These are phyloP conservation scores for Gelatoporia subvermispora DNA, from an alignment of 768 basidiomycete genomes.

Conservation along the genomic window DNA sequence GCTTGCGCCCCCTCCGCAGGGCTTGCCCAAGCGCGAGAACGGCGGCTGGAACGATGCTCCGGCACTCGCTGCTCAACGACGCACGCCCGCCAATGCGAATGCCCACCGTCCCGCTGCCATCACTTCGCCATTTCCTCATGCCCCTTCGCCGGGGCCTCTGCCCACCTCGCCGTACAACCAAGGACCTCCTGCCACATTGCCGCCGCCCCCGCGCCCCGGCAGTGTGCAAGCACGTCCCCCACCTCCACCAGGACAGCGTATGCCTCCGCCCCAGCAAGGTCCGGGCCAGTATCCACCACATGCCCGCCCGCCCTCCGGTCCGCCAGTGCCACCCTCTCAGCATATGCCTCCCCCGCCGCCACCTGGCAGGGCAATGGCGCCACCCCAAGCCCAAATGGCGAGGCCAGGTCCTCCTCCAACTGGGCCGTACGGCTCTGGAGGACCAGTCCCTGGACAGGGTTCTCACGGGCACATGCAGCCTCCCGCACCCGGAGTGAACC, in stretches of 20 bases:
- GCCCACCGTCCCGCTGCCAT: slow-evolving; percentile 65
- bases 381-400: slow-evolving; percentile 7
- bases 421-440: slow-evolving; percentile 45
- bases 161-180: slow-evolving; percentile 15
- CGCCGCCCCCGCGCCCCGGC: slow-evolving; percentile 61
- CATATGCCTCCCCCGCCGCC: slow-evolving; percentile 33
- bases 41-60: slow-evolving; percentile 95
- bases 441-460: slow-evolving; percentile 35
- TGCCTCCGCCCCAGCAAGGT: slow-evolving; percentile 28
- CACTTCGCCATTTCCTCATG: slow-evolving; percentile 84
- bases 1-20: slow-evolving; percentile 53
- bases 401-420: slow-evolving; percentile 34
- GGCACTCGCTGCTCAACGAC: slow-evolving; percentile 37
- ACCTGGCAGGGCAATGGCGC: slow-evolving; percentile 27
- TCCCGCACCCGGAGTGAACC: slow-evolving; percentile 6
- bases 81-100: slow-evolving; percentile 45
- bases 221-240: slow-evolving; percentile 49
- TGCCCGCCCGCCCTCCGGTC: slow-evolving; percentile 26
- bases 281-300: slow-evolving; percentile 29
- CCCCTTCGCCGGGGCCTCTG: slow-evolving; percentile 19
- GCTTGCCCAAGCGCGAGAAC: slow-evolving; percentile 49
- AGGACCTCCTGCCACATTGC: slow-evolving; percentile 16
- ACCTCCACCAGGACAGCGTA: slow-evolving; percentile 30
- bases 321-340: slow-evolving; percentile 23
- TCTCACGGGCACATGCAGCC: slow-evolving; percentile 16